Evolutionary conservation across 495 filamentous ascomycete species (phyloP).

Genomic region (Hypoxylon cercidicola): DNA sequence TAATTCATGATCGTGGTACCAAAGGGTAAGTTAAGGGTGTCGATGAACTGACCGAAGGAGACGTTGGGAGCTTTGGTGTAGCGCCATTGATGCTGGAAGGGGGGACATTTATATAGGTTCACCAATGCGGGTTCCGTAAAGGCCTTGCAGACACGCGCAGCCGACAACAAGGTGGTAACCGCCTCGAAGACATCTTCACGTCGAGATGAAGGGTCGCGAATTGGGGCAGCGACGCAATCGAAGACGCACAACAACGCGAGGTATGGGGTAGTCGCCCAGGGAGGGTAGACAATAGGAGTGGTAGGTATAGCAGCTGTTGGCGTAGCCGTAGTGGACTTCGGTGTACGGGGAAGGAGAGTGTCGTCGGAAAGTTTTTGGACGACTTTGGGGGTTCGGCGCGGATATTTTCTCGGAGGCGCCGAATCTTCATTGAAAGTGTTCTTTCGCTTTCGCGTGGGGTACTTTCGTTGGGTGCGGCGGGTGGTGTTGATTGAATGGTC

Average conservation of each 20-base stretch:
- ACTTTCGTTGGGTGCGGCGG: not conserved
- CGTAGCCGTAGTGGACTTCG: constrained; percentile 17
- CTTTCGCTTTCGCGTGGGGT: constrained; percentile 31
- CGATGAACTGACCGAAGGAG: constrained; percentile 57
- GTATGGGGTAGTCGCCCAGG: constrained; percentile 78
- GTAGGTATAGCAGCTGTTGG: constrained; percentile 1
- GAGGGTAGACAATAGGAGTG: constrained; percentile 58
- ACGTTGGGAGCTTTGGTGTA: constrained; percentile 55
- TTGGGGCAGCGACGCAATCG: constrained; percentile 68
- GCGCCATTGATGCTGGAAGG: constrained; percentile 53
- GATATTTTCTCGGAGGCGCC: constrained; percentile 4
- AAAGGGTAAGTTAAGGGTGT: constrained; percentile 31
- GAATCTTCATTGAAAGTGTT: constrained; percentile 15
- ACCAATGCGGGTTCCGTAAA: constrained; percentile 81
- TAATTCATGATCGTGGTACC: constrained; percentile 59
- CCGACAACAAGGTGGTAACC: constrained; percentile 68
- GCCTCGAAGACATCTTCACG: constrained; percentile 40
- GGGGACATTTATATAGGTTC: constrained; percentile 75
- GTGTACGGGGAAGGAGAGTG: constrained; percentile 11
- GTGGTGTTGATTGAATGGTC: not conserved
- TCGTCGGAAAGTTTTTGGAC: constrained; percentile 1
- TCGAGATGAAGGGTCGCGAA: constrained; percentile 62
- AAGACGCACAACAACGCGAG: constrained; percentile 77
- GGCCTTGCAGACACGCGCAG: constrained; percentile 68
- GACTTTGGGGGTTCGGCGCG: constrained; percentile 12